These are phyloP conservation scores for Trametes coccinea DNA, from an alignment of 768 basidiomycete species.

Conservation along the genomic window DNA sequence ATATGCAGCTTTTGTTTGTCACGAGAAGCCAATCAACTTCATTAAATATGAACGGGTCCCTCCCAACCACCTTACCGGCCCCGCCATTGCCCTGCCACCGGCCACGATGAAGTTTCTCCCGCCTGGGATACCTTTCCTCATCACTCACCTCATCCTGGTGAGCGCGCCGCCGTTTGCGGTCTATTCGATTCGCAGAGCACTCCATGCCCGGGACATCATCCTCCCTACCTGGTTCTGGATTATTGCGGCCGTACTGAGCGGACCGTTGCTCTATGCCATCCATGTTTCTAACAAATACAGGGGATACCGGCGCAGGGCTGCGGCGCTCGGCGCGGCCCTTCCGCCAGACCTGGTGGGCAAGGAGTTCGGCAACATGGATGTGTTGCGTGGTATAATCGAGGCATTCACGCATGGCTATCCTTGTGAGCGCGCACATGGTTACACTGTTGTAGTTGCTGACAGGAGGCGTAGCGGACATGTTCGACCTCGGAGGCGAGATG, in stretches of 20 bases:
- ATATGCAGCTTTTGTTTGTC: neutral
- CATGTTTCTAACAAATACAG: conserved; percentile 8
- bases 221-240: conserved; percentile 20
- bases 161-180: conserved; percentile 9
- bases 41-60: neutral
- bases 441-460: neutral
- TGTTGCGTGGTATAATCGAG: conserved; percentile 26
- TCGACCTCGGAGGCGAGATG: conserved; percentile 12
- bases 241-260: conserved; percentile 5
- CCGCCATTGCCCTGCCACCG: neutral
- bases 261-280: conserved; percentile 9
- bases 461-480: conserved; percentile 22
- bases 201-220: neutral
- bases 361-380: conserved; percentile 38
- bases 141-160: conserved; percentile 8
- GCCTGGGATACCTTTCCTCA: conserved; percentile 2
- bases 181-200: neutral
- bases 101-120: conserved; percentile 15
- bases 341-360: conserved; percentile 36
- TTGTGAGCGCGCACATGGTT: conserved; percentile 28
- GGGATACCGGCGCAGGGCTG: conserved; percentile 11
- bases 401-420: conserved; percentile 36
- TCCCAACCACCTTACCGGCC: neutral
- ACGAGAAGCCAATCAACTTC: neutral
- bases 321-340: conserved; percentile 17